These are phyloP conservation scores for Psidium friedrichsthalianum DNA, from an alignment of 345 rosid species.

Conservation along the genomic window DNA sequence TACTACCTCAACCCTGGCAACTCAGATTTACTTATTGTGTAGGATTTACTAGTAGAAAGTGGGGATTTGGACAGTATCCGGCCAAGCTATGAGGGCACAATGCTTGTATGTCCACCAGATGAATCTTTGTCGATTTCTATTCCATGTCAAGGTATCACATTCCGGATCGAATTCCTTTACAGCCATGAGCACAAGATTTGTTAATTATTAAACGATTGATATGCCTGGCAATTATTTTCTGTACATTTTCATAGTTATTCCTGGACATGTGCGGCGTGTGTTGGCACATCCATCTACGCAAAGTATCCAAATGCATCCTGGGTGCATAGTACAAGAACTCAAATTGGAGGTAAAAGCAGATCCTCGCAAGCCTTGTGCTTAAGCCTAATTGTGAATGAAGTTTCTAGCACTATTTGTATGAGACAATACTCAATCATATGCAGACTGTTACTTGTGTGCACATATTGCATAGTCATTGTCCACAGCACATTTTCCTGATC, in stretches of 20 bases:
- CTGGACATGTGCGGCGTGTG: conserved; percentile 30
- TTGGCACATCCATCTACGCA: conserved; percentile 7
- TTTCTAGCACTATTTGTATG: neutral
- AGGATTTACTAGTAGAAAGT: conserved; percentile 35
- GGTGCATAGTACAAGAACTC: conserved; percentile 27
- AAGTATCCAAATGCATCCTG: conserved; percentile 31
- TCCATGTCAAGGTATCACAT: conserved; percentile 40
- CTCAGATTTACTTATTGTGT: conserved; percentile 3
- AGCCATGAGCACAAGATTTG: neutral
- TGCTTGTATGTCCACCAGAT: conserved; percentile 24
- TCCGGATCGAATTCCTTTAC: neutral
- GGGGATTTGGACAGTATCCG: conserved; percentile 27
- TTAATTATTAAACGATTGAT: neutral
- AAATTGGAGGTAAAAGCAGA: conserved; percentile 41
- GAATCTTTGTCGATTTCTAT: conserved; percentile 19
- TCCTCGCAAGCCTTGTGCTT: neutral
- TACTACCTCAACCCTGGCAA: neutral
- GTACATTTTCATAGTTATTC: conserved; percentile 26
- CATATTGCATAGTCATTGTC: neutral
- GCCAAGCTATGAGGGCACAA: conserved; percentile 32
- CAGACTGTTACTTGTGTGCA: neutral
- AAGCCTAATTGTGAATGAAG: neutral
- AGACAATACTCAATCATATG: neutral
- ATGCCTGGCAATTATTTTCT: neutral
- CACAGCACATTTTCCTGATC: neutral